phyloP scores from a whole-genome alignment of 2,329 filamentous ascomycete species.

The Aaosphaeria pasadenensis region DNA sequence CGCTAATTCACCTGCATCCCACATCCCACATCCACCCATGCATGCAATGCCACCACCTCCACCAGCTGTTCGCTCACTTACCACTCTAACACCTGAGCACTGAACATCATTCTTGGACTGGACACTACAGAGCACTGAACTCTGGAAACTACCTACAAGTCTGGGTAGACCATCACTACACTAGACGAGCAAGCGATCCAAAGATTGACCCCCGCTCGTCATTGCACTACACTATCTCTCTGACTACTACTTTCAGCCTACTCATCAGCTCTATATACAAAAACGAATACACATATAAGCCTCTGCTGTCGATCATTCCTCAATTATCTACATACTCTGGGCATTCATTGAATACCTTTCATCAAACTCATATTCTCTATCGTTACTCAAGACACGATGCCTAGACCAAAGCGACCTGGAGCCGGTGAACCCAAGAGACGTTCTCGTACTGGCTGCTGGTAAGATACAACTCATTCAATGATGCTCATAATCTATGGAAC shows the following conservation, averaged over 20 bases:
- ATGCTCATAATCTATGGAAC: not conserved
- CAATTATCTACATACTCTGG: slow-evolving; percentile 1
- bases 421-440: slow-evolving; percentile 64
- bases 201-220: slow-evolving; percentile 8
- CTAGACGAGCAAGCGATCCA: not conserved
- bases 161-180: too few relatives aligned
- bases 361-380: not conserved
- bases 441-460: slow-evolving; percentile 69
- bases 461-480: slow-evolving; percentile 12
- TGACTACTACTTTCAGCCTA: slow-evolving; percentile 1
- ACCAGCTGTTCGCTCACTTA: too few relatives aligned
- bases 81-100: too few relatives aligned
- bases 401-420: slow-evolving; percentile 62
- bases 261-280: slow-evolving; percentile 4
- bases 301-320: slow-evolving; percentile 3
- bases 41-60: too few relatives aligned
- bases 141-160: too few relatives aligned
- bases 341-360: not conserved
- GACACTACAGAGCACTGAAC: too few relatives aligned
- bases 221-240: not conserved
- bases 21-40: too few relatives aligned
- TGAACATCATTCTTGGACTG: too few relatives aligned
- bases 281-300: slow-evolving; percentile 7
- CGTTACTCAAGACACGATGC: slow-evolving; percentile 45
- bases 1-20: slow-evolving; percentile 2